Conservation (phyloP, 768 basidiomycete genomes). For the Mycena leptocephala region DNA sequence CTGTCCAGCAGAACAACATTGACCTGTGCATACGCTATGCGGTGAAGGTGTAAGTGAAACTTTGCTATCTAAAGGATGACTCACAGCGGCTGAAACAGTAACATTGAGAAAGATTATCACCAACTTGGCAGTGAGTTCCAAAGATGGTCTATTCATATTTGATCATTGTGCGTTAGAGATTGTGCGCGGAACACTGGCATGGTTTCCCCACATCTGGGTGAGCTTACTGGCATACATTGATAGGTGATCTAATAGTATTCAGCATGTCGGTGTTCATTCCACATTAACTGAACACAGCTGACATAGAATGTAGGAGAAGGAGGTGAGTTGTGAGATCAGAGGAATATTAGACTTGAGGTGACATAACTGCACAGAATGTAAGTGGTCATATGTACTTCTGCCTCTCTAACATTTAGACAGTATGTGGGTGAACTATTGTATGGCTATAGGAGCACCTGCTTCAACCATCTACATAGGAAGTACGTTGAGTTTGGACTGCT, state of each 20-base stretch:
- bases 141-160: neutral
- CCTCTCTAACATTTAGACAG: neutral
- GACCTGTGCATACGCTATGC: neutral
- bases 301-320: neutral
- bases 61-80: neutral
- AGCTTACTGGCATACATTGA: constrained; percentile 1
- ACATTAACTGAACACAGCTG: neutral
- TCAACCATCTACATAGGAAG: constrained; percentile 4
- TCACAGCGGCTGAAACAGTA: constrained; percentile 1
- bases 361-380: constrained; percentile 8
- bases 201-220: constrained; percentile 18
- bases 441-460: neutral
- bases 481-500: neutral
- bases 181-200: neutral
- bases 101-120: neutral
- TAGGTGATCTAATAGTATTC: neutral
- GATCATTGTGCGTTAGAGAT: neutral
- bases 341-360: neutral
- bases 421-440: constrained; percentile 5
- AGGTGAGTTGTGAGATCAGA: neutral
- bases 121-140: neutral
- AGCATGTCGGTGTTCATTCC: neutral
- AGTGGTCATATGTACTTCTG: neutral
- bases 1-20: constrained; percentile 1
- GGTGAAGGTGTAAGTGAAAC: neutral